Conservation (phyloP, 1,139 yeast genomes). For the Magnusiomyces suaveolens region DNA sequence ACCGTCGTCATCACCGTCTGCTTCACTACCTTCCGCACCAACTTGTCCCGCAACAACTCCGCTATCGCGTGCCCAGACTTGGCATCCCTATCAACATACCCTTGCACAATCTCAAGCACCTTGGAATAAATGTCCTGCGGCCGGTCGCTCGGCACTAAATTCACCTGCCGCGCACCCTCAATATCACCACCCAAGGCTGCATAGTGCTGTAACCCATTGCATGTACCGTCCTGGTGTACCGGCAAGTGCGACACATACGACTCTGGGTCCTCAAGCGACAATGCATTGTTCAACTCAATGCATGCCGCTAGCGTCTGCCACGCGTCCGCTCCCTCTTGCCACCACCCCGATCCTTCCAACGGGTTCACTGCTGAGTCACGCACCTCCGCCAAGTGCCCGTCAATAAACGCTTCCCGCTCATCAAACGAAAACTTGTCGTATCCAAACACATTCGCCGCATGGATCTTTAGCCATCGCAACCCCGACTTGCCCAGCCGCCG, state of each 20-base stretch:
- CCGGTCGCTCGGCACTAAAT: conserved; percentile 65
- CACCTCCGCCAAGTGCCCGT: conserved; percentile 54
- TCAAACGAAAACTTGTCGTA: conserved; percentile 71
- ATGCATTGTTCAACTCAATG: conserved; percentile 67
- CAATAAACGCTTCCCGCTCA: conserved; percentile 66
- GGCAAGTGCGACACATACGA: conserved; percentile 73
- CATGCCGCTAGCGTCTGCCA: conserved; percentile 92
- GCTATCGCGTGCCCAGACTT: conserved; percentile 48
- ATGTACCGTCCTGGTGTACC: conserved; percentile 95
- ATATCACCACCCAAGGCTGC: conserved; percentile 87
- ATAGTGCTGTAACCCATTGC: conserved; percentile 71
- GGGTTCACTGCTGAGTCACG: conserved; percentile 67
- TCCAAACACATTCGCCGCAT: conserved; percentile 81
- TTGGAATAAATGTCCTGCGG: conserved; percentile 88
- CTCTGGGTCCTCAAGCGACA: conserved; percentile 61
- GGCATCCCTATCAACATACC: conserved; percentile 50
- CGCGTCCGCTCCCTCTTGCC: conserved; percentile 85
- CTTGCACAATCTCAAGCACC: conserved; percentile 64
- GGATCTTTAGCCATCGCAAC: conserved; percentile 80
- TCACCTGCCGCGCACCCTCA: conserved; percentile 91
- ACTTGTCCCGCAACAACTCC: conserved; percentile 45
- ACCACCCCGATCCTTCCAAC: conserved; percentile 51
- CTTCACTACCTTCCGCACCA: conserved; percentile 81
- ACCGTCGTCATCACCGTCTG: conserved; percentile 99
- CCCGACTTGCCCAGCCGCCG: conserved; percentile 67